These are phyloP conservation scores for Coniella vitis DNA, from an alignment of 2,329 filamentous ascomycete species.

Conservation along the genomic window DNA sequence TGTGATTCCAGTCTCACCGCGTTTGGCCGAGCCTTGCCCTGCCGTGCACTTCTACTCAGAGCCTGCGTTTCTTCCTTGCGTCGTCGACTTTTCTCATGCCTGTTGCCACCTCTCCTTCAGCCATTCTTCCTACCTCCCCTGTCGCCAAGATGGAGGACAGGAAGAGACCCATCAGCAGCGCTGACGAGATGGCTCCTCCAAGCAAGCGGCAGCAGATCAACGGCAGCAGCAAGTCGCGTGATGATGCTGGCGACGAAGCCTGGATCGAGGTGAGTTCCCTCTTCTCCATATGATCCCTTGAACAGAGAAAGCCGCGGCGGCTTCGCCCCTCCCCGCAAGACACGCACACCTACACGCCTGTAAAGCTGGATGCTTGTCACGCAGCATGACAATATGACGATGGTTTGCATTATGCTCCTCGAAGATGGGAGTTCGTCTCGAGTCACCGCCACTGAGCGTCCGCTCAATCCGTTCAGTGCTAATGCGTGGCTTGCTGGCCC, in stretches of 20 bases:
- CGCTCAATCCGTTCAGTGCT: constrained; percentile 30
- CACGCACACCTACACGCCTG: neutral
- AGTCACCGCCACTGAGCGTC: constrained; percentile 18
- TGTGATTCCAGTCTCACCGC: constrained; percentile 8
- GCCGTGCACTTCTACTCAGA: constrained; percentile 25
- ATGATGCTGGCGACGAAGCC: constrained; percentile 50
- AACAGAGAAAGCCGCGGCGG: no score
- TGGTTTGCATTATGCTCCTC: neutral
- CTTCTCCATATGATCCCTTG: no score
- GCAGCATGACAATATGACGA: neutral
- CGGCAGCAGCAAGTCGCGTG: constrained; percentile 55
- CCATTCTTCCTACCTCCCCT: constrained; percentile 69
- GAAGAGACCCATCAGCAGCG: constrained; percentile 80
- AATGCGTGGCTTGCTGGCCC: constrained; percentile 38
- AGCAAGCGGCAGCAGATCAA: constrained; percentile 90
- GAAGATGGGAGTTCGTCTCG: constrained; percentile 11
- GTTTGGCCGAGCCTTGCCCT: constrained; percentile 41
- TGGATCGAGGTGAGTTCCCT: constrained; percentile 60
- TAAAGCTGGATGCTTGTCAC: neutral
- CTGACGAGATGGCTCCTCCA: constrained; percentile 79
- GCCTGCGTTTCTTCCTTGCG: constrained; percentile 16
- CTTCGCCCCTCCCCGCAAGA: no score
- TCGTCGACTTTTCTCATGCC: constrained; percentile 62
- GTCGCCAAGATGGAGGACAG: constrained; percentile 98
- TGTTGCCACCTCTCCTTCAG: constrained; percentile 68